Conservation (phyloP, 108 stramenopile genomes). For the Cyclostephanos invisitatus region DNA sequence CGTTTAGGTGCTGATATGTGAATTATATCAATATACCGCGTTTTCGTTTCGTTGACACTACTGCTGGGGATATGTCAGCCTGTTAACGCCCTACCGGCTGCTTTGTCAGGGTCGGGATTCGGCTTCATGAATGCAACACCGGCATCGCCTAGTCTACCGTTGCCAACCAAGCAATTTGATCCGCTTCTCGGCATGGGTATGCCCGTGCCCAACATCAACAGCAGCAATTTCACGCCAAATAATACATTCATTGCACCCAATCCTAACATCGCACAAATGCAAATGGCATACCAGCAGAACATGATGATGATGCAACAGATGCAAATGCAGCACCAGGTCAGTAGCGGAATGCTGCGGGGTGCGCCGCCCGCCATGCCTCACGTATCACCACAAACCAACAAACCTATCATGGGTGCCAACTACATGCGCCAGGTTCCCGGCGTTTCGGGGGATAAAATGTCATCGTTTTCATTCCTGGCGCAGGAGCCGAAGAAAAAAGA, state of each 20-base stretch:
- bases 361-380: not conserved
- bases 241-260: constrained; percentile 15
- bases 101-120: constrained; percentile 68
- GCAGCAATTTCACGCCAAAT: not conserved
- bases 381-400: not conserved
- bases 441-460: constrained; percentile 44
- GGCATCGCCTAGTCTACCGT: constrained; percentile 20
- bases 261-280: constrained; percentile 51
- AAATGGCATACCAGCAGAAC: constrained; percentile 81
- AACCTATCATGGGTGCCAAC: constrained; percentile 49
- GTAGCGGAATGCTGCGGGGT: constrained; percentile 15
- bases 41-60: constrained; percentile 1
- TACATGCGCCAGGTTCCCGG: constrained; percentile 59
- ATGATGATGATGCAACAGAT: constrained; percentile 81
- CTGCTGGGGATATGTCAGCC: constrained; percentile 3
- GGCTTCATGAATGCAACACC: constrained; percentile 70
- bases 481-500: constrained; percentile 55
- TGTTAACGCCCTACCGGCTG: constrained; percentile 6
- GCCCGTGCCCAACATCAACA: constrained; percentile 9
- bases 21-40: not conserved
- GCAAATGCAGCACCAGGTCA: constrained; percentile 73
- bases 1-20: too few relatives aligned
- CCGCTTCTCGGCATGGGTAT: constrained; percentile 53
- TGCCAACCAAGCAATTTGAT: constrained; percentile 59
- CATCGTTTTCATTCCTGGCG: constrained; percentile 67